phyloP scores from a whole-genome alignment of 2,329 filamentous ascomycete genomes.

The Ophiosphaerella herpotricha region DNA sequence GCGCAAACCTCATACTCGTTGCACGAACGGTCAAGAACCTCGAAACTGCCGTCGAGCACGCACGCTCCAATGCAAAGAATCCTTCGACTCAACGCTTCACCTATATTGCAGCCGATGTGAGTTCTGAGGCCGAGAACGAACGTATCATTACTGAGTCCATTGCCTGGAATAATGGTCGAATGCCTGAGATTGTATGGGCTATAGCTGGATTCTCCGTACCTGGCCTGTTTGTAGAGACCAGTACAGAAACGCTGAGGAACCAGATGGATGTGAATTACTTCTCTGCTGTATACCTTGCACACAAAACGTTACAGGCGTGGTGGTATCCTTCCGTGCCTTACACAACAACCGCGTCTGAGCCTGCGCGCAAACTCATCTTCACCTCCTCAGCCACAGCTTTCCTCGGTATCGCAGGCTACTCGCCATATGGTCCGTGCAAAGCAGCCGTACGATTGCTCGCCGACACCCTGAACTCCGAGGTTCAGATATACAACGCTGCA shows the following conservation, averaged over 20 bases:
- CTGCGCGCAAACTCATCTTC: conserved; percentile 79
- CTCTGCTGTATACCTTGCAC: conserved; percentile 82
- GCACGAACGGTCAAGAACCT: conserved; percentile 79
- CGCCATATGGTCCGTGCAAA: conserved; percentile 82
- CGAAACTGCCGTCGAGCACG: conserved; percentile 66
- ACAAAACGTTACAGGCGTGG: conserved; percentile 78
- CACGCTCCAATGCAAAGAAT: conserved; percentile 70
- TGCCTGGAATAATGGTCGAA: conserved; percentile 73
- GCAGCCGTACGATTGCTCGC: conserved; percentile 81
- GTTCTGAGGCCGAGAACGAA: conserved; percentile 68
- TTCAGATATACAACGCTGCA: conserved; percentile 79
- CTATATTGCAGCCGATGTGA: conserved; percentile 82
- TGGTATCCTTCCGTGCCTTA: conserved; percentile 53
- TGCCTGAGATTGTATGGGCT: conserved; percentile 90
- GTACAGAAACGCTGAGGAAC: conserved; percentile 66
- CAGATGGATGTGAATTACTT: conserved; percentile 96
- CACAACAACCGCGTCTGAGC: conserved; percentile 35
- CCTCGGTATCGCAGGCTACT: conserved; percentile 79
- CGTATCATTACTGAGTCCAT: conserved; percentile 73
- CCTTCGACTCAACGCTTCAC: conserved; percentile 75
- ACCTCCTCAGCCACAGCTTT: conserved; percentile 79
- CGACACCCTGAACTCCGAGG: conserved; percentile 82
- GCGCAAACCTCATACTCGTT: conserved; percentile 85
- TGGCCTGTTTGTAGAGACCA: conserved; percentile 75
- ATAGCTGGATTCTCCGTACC: conserved; percentile 77